Percentiles rank a stretch among this genome's conserved stretches.
Conservation (phyloP, 768 basidiomycete genomes). For the Russula lepida region DNA sequence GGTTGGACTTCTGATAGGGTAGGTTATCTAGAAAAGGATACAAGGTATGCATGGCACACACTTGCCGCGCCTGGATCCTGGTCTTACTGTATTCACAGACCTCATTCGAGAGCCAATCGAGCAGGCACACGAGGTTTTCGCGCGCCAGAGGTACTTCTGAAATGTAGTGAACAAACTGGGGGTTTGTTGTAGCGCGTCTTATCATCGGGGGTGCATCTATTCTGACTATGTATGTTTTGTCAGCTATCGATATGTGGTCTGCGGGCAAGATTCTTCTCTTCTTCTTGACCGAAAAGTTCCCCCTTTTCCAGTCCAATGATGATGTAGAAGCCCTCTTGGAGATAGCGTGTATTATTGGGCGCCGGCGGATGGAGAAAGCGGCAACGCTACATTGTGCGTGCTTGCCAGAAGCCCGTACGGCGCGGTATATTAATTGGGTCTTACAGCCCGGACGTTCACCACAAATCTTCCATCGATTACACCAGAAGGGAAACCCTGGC, state of each 20-base stretch:
- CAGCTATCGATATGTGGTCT: constrained; percentile 97
- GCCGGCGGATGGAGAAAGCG: constrained; percentile 70
- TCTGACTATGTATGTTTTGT: constrained; percentile 9
- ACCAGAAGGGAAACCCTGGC: constrained; percentile 59
- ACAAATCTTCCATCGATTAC: constrained; percentile 83
- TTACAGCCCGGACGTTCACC: constrained; percentile 73
- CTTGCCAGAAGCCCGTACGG: not conserved
- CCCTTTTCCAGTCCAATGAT: constrained; percentile 87
- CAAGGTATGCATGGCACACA: constrained; percentile 43
- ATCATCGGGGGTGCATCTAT: not conserved
- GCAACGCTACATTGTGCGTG: constrained; percentile 79
- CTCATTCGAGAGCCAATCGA: constrained; percentile 84
- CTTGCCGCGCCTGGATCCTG: not conserved
- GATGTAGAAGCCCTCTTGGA: constrained; percentile 96
- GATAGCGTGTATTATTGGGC: constrained; percentile 80
- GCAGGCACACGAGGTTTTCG: constrained; percentile 96
- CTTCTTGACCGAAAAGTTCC: constrained; percentile 88
- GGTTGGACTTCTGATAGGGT: constrained; percentile 54
- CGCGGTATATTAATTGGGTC: not conserved
- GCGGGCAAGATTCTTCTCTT: constrained; percentile 88
- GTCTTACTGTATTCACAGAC: constrained; percentile 34
- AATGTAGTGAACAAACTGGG: constrained; percentile 88
- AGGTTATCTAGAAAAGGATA: constrained; percentile 70
- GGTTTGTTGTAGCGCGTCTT: constrained; percentile 41
- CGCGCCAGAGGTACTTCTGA: constrained; percentile 91